Percentiles rank a stretch among this genome's conserved stretches.
Conservation (phyloP, 2,329 filamentous ascomycete genomes). For the Neofusicoccum kwambonambiense region DNA sequence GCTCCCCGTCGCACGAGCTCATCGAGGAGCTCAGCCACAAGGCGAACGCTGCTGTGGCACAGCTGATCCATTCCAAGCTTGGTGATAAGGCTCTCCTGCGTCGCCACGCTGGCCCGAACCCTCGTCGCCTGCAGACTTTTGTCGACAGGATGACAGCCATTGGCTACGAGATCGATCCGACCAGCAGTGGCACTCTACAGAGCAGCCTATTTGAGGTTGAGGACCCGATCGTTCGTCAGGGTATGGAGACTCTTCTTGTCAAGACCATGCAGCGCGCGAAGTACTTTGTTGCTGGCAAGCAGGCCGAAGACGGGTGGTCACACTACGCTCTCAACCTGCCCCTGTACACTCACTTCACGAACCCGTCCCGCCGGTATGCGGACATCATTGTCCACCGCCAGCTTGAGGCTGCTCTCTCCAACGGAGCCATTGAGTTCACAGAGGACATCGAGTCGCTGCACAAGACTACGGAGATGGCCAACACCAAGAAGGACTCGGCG, state of each 20-base stretch:
- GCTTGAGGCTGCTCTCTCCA: conserved; percentile 80
- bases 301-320: conserved; percentile 71
- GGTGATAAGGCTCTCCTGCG: conserved; percentile 92
- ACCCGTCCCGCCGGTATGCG: conserved; percentile 89
- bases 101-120: conserved; percentile 80
- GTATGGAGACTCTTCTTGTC: conserved; percentile 92
- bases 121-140: conserved; percentile 84
- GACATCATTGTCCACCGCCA: conserved; percentile 96
- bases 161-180: conserved; percentile 84
- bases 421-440: conserved; percentile 77
- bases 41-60: conserved; percentile 84
- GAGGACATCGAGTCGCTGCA: conserved; percentile 85
- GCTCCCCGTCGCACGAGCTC: conserved; percentile 82
- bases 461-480: conserved; percentile 93
- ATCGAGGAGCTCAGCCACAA: conserved; percentile 95
- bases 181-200: conserved; percentile 86
- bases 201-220: conserved; percentile 94
- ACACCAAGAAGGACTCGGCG: conserved; percentile 98
- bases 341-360: conserved; percentile 96
- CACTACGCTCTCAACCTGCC: conserved; percentile 93
- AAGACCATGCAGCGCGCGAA: conserved; percentile 97
- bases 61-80: conserved; percentile 73
- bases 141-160: conserved; percentile 89
- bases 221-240: conserved; percentile 85
- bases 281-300: conserved; percentile 84